Base-by-base conservation (phyloP, 2,329 filamentous ascomycete species). In the Myrmaecium sp. region DNA sequence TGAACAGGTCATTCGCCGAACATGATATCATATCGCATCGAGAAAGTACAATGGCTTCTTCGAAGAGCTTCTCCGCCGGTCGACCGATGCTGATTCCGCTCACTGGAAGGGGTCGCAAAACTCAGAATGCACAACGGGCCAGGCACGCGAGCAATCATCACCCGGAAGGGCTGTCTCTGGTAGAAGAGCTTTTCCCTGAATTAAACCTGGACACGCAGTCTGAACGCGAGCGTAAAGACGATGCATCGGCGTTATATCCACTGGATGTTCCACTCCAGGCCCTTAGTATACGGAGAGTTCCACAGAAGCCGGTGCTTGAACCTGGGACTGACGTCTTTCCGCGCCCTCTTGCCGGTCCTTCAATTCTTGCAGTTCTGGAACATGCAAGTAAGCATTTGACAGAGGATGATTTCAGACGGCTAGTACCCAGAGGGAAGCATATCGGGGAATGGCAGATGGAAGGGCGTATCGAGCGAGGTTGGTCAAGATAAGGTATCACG, bases 401-500 rank as follows among this genome's bases (percentile, higher is more conserved):
- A 12, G 66, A 74, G 38, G 66, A 64, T 36, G 79, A 86, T 52
- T 84, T 86, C 49, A 62, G 69, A 35, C 71, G 77, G 29, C 50
- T 83, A 11, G 62, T 69, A 4, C 64, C 64, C 2, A 66, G 62
- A 39, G 68, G 69, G 23, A 51, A 58, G 28, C 69, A 78, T 37
- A 64, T 84, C 17, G 69, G 75, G 33, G 64, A 64, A 21, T 83
- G 78, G 77, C 59, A 65, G 11, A 40, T 47, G 11, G 43, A 52
- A 6, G 68, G 69, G 15, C 12, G 19, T 18, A 19, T 6, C 24
- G 17, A 11, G 38, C 18, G 32, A 39, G 6, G 7, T 6, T 11
- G 11, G 5, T 25, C 28, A 21, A 30, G 23, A 17, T 23, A 18
- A 17, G 19, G 13, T 23, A 25, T 35, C 29, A 13, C 30, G 30